phyloP scores from a whole-genome alignment of 306 rosid species.

The Quercus cerris region DNA sequence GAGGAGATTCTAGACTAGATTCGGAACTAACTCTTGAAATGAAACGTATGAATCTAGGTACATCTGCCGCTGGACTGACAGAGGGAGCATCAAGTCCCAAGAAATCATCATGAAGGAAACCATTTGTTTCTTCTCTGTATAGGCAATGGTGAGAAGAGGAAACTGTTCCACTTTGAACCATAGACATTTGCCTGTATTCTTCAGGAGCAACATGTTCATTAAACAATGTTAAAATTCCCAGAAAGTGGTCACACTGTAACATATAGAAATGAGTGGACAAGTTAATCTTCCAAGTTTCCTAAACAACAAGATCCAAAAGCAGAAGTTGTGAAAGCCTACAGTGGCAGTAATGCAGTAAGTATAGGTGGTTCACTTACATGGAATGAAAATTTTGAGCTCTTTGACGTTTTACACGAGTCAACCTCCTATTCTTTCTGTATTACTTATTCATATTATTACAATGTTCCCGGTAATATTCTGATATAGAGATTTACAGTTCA shows the following conservation, averaged over 20 bases:
- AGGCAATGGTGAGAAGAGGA: not conserved
- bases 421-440: no score
- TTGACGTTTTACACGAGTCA: constrained; percentile 4
- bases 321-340: not conserved
- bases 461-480: constrained; percentile 6
- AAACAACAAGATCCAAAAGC: not conserved
- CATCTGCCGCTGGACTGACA: constrained; percentile 7
- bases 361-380: not conserved
- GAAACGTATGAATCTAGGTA: no score
- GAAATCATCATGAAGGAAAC: not conserved
- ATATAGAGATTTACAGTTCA: constrained; percentile 5
- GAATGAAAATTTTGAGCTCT: constrained; percentile 3
- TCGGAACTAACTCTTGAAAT: not conserved
- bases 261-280: not conserved
- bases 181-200: not conserved
- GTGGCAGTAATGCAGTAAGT: not conserved
- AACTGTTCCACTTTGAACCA: not conserved
- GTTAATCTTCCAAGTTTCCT: constrained; percentile 7
- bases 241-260: not conserved
- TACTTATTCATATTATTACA: constrained; percentile 6
- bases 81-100: constrained; percentile 17
- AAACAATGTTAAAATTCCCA: not conserved
- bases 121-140: not conserved
- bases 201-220: constrained; percentile 9
- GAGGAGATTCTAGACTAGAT: not conserved